Evolutionary conservation across 1,284 basidiomycete genomes (phyloP), one percentile per base, ranked within the genome.

Genomic region (Mycosarcoma maydis): DNA sequence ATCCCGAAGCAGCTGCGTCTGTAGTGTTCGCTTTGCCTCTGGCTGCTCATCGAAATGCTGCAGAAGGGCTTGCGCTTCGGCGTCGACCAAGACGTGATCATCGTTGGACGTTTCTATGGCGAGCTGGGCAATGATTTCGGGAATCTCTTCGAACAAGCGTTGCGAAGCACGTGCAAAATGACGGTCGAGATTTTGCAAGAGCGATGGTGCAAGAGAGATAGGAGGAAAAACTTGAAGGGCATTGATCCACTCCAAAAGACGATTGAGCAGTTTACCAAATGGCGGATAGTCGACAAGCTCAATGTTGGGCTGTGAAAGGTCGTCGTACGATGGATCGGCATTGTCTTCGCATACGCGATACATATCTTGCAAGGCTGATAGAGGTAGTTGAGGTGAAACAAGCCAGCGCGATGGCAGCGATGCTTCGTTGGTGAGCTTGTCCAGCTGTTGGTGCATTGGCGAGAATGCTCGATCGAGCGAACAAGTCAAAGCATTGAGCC

Each of bases 221-320:
- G 67, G 64, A 11, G 66, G 57, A 29, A 69, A 72, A 0, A 45
- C 14, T 10, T 54, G 47, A 4, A 69, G 26, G 10, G 60, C 70
- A 11, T 69, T 65, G 13, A 61, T 39, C 50, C 48, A 56, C 6
- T 34, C 48, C 26, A 69, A 17, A 0, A 69, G 33, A 2, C 53
- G 41, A 22, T 72, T 72, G 29, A 72, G 39, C 26, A 65, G 45
- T 27, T 51, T 45, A 0, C 46, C 58, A 9, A 72, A 26, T 1
- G 50, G 44, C 9, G 66, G 66, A 23, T 56, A 68, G 38, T 61
- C 37, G 16, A 59, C 43, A 0, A 68, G 46, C 48, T 65, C 56
- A 10, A 52, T 53, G 44, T 64, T 57, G 27, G 57, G 52, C 7
- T 45, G 41, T 14, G 66, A 30, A 3, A 37, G 13, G 36, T 69